A percentile compares a stretch with the other conserved stretches of the same genome.
phyloP scores from a whole-genome alignment of 257 asterid genomes.

The Solanum clarkiae region DNA sequence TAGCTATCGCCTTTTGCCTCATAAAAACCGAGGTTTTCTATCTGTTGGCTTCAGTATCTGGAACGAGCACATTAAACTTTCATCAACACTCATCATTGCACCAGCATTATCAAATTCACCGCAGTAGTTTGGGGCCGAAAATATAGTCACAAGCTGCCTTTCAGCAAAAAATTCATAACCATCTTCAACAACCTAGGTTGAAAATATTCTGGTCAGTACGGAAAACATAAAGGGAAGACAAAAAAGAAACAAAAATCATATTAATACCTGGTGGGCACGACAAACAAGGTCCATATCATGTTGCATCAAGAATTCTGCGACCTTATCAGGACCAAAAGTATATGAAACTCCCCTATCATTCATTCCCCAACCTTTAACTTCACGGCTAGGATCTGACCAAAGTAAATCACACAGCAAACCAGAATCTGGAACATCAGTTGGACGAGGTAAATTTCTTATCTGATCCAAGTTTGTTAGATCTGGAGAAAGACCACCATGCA shows the following conservation, averaged over 20 bases:
- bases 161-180: constrained; percentile 82
- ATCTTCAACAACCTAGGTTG: constrained; percentile 68
- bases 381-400: constrained; percentile 72
- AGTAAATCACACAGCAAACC: constrained; percentile 69
- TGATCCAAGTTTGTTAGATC: constrained; percentile 55
- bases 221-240: neutral
- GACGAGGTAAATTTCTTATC: constrained; percentile 56
- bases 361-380: constrained; percentile 74
- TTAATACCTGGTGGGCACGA: constrained; percentile 72
- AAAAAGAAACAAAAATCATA: neutral
- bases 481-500: constrained; percentile 82
- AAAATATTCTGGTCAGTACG: neutral
- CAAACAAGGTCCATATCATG: constrained; percentile 76
- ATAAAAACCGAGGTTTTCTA: constrained; percentile 23
- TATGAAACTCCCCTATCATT: constrained; percentile 69
- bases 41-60: constrained; percentile 70
- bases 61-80: constrained; percentile 79
- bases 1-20: neutral
- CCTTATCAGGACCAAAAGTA: constrained; percentile 76
- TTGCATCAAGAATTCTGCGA: constrained; percentile 69
- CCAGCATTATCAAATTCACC: constrained; percentile 88
- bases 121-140: constrained; percentile 79
- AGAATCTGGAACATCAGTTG: constrained; percentile 65
- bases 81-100: constrained; percentile 85
- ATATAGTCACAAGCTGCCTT: constrained; percentile 72